Evolutionary conservation across 192 early-diverging fungal genomes (phyloP), one percentile per base, ranked within the genome.

Genomic region (Coemansia sp.): DNA sequence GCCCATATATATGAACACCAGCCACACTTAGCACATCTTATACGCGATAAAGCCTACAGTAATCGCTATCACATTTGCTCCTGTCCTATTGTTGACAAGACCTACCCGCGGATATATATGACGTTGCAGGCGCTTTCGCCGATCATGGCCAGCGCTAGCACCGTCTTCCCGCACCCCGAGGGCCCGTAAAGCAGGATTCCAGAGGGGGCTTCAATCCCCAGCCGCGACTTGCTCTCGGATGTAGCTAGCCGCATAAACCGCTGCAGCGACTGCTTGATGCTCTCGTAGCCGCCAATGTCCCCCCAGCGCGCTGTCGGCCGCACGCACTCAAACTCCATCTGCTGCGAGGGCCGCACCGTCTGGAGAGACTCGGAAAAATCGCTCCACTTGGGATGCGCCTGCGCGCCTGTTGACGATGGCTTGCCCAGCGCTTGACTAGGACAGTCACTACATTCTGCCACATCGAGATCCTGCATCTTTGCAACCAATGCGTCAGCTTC

Each of bases 101-200:
- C 46, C 65, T 82, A 91, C 88, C 83, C 86, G 50, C 90, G 87
- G 19, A 94, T 83, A 10, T 77, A 78, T 34, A 94, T 92, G 38
- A 88, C 90, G 55, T 93, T 98, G 73, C 92, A 83, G 19, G 67
- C 70, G 17, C 85, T 85, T 50, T 83, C 82, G 14, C 85, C 71
- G 0, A 86, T 87, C 30, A 95, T 60, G 7, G 92, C 88, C 46
- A 87, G 82, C 1, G 89, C 89, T 30, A 98, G 52, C 15, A 83
- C 57, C 0, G 94, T 92, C 55, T 98, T 98, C 32, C 95, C 95
- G 54, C 94, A 96, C 14, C 93, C 94, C 17, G 92, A 81, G 5
- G 95, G 92, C 0, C 95, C 95, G 50, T 94, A 88, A 4, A 98
- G 77, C 26, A 98, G 58, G n/a, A 98, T 55, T 4, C 95, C 95